Conservation (phyloP, 2,329 filamentous ascomycete species). For the Trichoderma sp. region DNA sequence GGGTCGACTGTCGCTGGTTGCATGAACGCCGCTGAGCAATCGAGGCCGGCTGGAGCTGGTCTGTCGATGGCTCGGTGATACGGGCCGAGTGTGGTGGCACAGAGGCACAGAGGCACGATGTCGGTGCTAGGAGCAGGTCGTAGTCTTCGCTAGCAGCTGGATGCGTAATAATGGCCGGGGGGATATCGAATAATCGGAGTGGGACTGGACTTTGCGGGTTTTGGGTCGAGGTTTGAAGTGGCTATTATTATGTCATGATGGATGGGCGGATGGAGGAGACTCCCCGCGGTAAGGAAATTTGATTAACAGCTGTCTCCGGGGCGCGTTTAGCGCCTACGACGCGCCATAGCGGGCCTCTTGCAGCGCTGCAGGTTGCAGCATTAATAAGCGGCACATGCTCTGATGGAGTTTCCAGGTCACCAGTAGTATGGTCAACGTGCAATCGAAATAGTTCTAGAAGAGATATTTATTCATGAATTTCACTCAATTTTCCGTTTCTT, state of each 20-base stretch:
- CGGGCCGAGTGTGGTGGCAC: conserved; percentile 10
- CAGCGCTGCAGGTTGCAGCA: neutral
- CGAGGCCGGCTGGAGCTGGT: conserved; percentile 12
- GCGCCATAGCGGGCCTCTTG: neutral
- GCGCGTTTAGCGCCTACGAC: conserved; percentile 9
- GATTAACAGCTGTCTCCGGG: conserved; percentile 27
- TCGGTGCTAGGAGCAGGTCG: neutral
- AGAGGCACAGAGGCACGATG: neutral
- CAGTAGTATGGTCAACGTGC: too few species aligned
- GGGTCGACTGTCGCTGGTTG: conserved; percentile 37
- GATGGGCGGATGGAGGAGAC: conserved; percentile 13
- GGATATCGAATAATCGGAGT: conserved; percentile 9
- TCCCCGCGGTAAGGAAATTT: conserved; percentile 32
- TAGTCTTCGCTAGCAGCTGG: neutral
- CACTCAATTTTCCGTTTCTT: too few species aligned
- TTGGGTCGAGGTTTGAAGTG: conserved; percentile 11
- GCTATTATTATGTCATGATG: conserved; percentile 31
- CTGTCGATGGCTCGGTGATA: neutral
- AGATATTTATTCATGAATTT: neutral
- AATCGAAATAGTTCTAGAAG: neutral
- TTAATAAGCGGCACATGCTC: neutral
- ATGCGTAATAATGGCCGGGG: conserved; percentile 1
- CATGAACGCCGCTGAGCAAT: conserved; percentile 34
- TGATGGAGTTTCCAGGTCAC: neutral
- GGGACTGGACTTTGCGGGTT: conserved; percentile 11